Percentiles rank a stretch among this genome's conserved stretches.
Evolutionary conservation across 176 grass and related monocot species (phyloP).

Genomic region (Pontederia paniculata): DNA sequence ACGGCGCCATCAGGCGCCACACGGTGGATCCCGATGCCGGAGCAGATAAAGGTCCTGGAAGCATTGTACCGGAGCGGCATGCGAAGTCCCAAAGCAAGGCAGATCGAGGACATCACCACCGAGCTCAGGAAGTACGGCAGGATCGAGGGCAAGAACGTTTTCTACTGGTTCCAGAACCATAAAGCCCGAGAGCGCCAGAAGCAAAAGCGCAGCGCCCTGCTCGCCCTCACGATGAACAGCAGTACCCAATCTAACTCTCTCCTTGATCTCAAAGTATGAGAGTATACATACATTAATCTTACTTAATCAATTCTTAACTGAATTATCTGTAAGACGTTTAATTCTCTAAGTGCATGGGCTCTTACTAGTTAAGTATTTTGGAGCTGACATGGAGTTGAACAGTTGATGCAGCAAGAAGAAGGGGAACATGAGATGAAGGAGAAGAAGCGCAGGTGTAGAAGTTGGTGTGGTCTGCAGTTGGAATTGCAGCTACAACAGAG

Average conservation of each 20-base stretch:
- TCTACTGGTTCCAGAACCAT: conserved; percentile 99
- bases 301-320: background rate
- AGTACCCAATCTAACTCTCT: background rate
- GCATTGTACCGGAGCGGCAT: conserved; percentile 66
- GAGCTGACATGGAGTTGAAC: background rate
- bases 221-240: conserved; percentile 39
- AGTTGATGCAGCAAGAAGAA: conserved; percentile 7
- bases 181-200: conserved; percentile 93
- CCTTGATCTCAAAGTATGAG: conserved; percentile 19
- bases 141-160: conserved; percentile 94
- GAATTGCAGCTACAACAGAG: background rate
- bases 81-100: conserved; percentile 64
- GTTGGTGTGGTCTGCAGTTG: conserved; percentile 11
- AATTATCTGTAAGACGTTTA: no score
- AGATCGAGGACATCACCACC: conserved; percentile 78
- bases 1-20: conserved; percentile 36
- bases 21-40: conserved; percentile 77
- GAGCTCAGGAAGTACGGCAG: conserved; percentile 67
- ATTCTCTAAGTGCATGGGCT: no score
- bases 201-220: conserved; percentile 78
- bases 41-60: conserved; percentile 85
- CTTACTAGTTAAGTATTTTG: no score
- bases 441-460: conserved; percentile 41
- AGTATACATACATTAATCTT: background rate
- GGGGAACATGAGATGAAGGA: conserved; percentile 17